Evolutionary conservation across 202 grass and related monocot genomes (phyloP).

Genomic region (Saccharum hybrid): DNA sequence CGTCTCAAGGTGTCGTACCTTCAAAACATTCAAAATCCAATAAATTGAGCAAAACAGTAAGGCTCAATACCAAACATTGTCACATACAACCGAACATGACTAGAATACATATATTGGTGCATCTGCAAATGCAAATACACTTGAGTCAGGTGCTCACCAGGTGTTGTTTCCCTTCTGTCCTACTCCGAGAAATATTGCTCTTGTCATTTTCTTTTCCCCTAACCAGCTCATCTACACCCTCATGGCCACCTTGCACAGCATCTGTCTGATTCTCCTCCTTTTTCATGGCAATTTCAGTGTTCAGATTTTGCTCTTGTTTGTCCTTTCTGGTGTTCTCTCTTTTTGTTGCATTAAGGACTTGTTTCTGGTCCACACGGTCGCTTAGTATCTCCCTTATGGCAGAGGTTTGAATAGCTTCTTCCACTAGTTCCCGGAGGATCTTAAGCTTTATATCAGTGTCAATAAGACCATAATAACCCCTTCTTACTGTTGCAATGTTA

Average conservation of each 20-base stretch:
- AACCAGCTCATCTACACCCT: conserved; percentile 22
- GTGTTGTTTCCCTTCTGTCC: conserved; percentile 50
- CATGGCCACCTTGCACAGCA: conserved; percentile 47
- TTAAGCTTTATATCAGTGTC: conserved; percentile 66
- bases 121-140: conserved; percentile 15
- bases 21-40: conserved; percentile 24
- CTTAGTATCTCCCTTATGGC: conserved; percentile 67
- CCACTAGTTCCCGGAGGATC: conserved; percentile 73
- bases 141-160: conserved; percentile 19
- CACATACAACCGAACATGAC: neutral
- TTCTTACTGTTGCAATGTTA: conserved; percentile 60
- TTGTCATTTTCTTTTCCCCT: conserved; percentile 42
- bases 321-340: conserved; percentile 62
- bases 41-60: conserved; percentile 27
- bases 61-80: neutral
- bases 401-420: conserved; percentile 67
- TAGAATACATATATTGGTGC: conserved; percentile 10
- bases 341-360: conserved; percentile 61
- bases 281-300: conserved; percentile 19
- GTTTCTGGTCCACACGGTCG: conserved; percentile 64
- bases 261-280: conserved; percentile 23
- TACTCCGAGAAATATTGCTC: conserved; percentile 35
- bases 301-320: conserved; percentile 58
- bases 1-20: conserved; percentile 58
- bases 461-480: conserved; percentile 77